Conservation (phyloP, 768 basidiomycete species). For the Kwoniella botswanensis region DNA sequence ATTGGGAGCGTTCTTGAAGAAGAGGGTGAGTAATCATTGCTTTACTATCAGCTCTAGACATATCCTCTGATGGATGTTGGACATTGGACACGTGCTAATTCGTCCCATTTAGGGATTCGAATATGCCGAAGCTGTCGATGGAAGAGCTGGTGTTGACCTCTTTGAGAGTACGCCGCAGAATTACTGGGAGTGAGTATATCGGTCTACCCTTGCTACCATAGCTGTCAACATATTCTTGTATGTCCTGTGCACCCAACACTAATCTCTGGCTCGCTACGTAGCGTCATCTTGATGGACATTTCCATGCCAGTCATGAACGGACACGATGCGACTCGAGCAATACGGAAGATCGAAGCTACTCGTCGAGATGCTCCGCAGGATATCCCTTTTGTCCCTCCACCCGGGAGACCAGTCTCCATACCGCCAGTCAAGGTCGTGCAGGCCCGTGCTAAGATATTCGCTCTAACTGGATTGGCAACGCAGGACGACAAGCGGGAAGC, state of each 20-base stretch:
- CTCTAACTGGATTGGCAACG: constrained; percentile 91
- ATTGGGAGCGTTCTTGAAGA: constrained; percentile 66
- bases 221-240: too few species aligned
- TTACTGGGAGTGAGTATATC: constrained; percentile 77
- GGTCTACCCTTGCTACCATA: too few species aligned
- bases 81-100: too few species aligned
- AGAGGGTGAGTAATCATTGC: constrained; percentile 47
- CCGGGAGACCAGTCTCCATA: constrained; percentile 29
- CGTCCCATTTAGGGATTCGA: constrained; percentile 67
- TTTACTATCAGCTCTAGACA: not conserved
- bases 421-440: constrained; percentile 43
- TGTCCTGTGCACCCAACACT: too few species aligned
- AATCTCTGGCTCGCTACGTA: constrained; percentile 53
- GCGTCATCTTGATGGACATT: constrained; percentile 83
- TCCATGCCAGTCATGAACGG: constrained; percentile 96
- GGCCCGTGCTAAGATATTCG: constrained; percentile 66
- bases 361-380: constrained; percentile 46
- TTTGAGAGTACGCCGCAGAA: constrained; percentile 68
- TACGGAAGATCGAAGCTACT: constrained; percentile 72
- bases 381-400: constrained; percentile 20
- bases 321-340: constrained; percentile 79
- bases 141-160: constrained; percentile 77
- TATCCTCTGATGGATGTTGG: too few species aligned
- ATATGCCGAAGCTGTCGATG: constrained; percentile 79
- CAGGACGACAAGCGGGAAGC: constrained; percentile 88